Evolutionary conservation across 306 rosid genomes (phyloP).

Genomic region (Trifolium fragiferum): DNA sequence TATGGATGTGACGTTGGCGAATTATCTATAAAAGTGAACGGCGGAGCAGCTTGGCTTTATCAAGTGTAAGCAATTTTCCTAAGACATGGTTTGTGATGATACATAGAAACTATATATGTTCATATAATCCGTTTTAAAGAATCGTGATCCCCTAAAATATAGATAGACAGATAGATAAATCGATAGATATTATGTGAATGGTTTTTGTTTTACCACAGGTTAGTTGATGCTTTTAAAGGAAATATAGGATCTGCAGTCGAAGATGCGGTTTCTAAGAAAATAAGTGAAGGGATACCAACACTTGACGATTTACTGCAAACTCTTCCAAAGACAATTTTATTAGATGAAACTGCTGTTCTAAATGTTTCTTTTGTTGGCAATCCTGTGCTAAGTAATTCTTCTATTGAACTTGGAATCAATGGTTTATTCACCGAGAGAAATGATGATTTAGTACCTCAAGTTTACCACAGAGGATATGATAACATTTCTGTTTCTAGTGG

Average conservation of each 20-base stretch:
- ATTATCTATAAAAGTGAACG: conserved; percentile 65
- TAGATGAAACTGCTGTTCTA: conserved; percentile 60
- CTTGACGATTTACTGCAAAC: conserved; percentile 64
- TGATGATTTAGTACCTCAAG: conserved; percentile 47
- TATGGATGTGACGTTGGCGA: conserved; percentile 68
- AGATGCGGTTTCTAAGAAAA: conserved; percentile 61
- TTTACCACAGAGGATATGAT: conserved; percentile 37
- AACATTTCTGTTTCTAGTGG: conserved; percentile 39
- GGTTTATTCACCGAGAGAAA: conserved; percentile 60
- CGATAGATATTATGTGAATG: neutral
- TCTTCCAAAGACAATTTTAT: conserved; percentile 63
- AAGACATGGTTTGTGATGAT: conserved; percentile 20
- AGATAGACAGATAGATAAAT: neutral
- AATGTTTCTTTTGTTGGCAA: conserved; percentile 66
- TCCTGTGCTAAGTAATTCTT: conserved; percentile 69
- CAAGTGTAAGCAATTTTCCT: conserved; percentile 67
- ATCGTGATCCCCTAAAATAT: neutral
- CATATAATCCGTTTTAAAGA: conserved; percentile 3
- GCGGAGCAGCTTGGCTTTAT: conserved; percentile 97
- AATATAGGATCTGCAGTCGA: conserved; percentile 72
- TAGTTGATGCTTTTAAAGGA: conserved; percentile 69
- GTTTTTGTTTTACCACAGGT: conserved; percentile 52
- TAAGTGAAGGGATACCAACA: conserved; percentile 62
- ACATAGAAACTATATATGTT: conserved; percentile 18
- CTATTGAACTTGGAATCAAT: conserved; percentile 65